Evolutionary conservation across 768 basidiomycete genomes (phyloP).

Genomic region (Obba rivulosa): DNA sequence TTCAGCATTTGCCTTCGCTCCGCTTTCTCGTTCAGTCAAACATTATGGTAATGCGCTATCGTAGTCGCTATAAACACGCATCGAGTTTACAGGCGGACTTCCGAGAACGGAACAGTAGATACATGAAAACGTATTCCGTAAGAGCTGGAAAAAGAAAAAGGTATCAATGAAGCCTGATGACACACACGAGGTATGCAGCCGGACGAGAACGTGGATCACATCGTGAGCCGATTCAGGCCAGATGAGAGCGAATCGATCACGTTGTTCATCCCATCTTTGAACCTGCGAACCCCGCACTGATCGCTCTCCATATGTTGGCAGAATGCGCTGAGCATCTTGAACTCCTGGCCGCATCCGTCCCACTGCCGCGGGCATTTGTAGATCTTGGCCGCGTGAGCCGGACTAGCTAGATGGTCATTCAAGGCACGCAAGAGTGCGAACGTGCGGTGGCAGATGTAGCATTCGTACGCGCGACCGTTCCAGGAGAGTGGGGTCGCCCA

Average conservation of each 20-base stretch:
- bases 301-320: slow-evolving; percentile 65
- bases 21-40: no score
- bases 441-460: slow-evolving; percentile 50
- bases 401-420: slow-evolving; percentile 62
- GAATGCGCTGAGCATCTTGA: slow-evolving; percentile 50
- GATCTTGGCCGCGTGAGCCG: slow-evolving; percentile 45
- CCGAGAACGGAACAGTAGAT: no score
- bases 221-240: neutral
- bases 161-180: no score
- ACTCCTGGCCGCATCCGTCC: slow-evolving; percentile 35
- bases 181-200: no score
- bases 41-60: no score
- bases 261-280: slow-evolving; percentile 32
- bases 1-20: no score
- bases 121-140: no score
- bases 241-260: slow-evolving; percentile 27
- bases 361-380: slow-evolving; percentile 47
- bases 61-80: no score
- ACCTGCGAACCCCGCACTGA: slow-evolving; percentile 48
- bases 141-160: no score
- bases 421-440: slow-evolving; percentile 39
- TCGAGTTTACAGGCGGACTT: no score
- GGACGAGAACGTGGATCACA: no score
- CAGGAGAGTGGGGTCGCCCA: slow-evolving; percentile 35
- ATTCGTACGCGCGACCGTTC: slow-evolving; percentile 49